phyloP scores from a whole-genome alignment of 352 stramenopile genomes.

The Phytophthora lateralis region DNA sequence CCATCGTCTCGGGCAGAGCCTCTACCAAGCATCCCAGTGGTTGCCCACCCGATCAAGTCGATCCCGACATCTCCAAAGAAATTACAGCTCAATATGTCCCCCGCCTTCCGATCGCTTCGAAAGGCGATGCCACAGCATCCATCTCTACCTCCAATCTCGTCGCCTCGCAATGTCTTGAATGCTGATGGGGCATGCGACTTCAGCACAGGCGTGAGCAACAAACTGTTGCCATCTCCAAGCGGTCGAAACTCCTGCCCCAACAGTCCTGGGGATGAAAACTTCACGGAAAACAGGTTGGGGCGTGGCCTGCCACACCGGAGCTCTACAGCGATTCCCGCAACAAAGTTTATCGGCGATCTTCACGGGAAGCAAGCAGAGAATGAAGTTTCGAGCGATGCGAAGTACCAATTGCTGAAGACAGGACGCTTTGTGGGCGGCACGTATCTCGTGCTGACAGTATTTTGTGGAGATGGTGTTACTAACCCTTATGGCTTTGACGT shows the following conservation, averaged over 20 bases:
- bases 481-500: conserved; percentile 82
- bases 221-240: conserved; percentile 4
- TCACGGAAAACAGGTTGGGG: conserved; percentile 6
- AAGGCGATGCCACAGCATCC: conserved; percentile 74
- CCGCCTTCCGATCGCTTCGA: conserved; percentile 66
- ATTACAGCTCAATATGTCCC: conserved; percentile 59
- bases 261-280: conserved; percentile 4
- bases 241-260: conserved; percentile 12
- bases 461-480: conserved; percentile 61
- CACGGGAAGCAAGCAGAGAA: conserved; percentile 24
- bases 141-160: conserved; percentile 58
- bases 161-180: conserved; percentile 24
- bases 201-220: conserved; percentile 6
- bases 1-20: conserved; percentile 12
- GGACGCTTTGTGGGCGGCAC: conserved; percentile 67
- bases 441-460: conserved; percentile 73
- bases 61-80: conserved; percentile 61
- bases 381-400: conserved; percentile 31
- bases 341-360: conserved; percentile 46
- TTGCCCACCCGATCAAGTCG: conserved; percentile 60
- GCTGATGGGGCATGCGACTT: neutral
- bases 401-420: conserved; percentile 70
- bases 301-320: conserved; percentile 7
- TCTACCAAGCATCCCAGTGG: conserved; percentile 34
- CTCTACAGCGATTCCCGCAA: conserved; percentile 17